A percentile compares a stretch with the other conserved stretches of the same genome.
Evolutionary conservation across 2,329 filamentous ascomycete species (phyloP).

Genomic region (Xylaria digitata): DNA sequence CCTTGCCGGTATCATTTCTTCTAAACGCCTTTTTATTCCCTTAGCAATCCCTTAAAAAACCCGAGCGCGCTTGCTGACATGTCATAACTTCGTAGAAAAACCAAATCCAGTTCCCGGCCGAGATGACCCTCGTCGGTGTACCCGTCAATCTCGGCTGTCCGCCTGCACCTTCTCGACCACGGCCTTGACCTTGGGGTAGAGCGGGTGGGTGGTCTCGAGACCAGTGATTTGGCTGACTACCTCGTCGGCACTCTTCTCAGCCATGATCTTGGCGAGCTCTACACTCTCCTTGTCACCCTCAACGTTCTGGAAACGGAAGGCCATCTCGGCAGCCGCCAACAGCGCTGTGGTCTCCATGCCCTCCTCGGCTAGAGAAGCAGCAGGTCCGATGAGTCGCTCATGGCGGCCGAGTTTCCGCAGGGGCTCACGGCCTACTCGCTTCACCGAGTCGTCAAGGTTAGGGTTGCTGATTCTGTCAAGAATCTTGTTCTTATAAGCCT

Average conservation of each 20-base stretch:
- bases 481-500: conserved; percentile 91
- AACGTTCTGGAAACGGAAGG: conserved; percentile 94
- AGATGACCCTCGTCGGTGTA: conserved; percentile 21
- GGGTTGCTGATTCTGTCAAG: conserved; percentile 93
- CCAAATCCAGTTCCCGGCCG: conserved; percentile 34
- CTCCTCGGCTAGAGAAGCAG: conserved; percentile 85
- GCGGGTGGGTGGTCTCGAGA: conserved; percentile 78
- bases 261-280: conserved; percentile 87
- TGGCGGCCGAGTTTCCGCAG: conserved; percentile 93
- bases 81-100: conserved; percentile 46
- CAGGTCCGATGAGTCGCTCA: conserved; percentile 95
- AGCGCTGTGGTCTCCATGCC: conserved; percentile 79
- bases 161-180: conserved; percentile 86
- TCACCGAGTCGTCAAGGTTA: conserved; percentile 89
- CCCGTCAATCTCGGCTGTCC: conserved; percentile 61
- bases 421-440: conserved; percentile 94
- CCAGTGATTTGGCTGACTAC: conserved; percentile 86
- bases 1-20: conserved; percentile 41
- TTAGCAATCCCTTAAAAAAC: conserved; percentile 39
- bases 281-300: conserved; percentile 89
- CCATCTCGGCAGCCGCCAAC: conserved; percentile 87
- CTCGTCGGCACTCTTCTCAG: conserved; percentile 75
- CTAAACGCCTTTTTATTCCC: conserved; percentile 46
- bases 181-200: conserved; percentile 79
- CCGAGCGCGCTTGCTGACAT: conserved; percentile 44